Percentiles rank a stretch among this genome's conserved stretches.
These are phyloP conservation scores for Candida xyloterini DNA, from an alignment of 805 yeast genomes.

Conservation along the genomic window DNA sequence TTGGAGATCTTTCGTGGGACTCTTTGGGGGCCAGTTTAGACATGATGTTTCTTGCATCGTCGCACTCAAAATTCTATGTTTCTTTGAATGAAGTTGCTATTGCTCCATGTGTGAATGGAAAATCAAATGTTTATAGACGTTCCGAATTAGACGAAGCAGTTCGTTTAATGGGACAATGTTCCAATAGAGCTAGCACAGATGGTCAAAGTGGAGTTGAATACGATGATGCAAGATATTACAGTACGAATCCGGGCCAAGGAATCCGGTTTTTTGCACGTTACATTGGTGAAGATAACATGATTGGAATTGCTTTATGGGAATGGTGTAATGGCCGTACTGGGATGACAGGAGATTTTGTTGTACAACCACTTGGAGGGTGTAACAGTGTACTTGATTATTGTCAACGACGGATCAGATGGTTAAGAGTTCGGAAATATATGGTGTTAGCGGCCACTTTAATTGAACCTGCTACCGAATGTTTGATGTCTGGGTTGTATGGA, in stretches of 20 bases:
- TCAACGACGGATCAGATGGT: constrained; percentile 75
- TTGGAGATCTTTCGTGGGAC: constrained; percentile 12
- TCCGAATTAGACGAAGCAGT: constrained; percentile 64
- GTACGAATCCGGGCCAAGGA: constrained; percentile 40
- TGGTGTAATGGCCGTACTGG: constrained; percentile 66
- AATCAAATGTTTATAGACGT: constrained; percentile 72
- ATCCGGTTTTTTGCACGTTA: constrained; percentile 70
- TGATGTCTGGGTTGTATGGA: constrained; percentile 67
- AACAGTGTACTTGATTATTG: constrained; percentile 51
- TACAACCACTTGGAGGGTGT: constrained; percentile 62
- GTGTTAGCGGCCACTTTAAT: constrained; percentile 78
- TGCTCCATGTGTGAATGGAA: constrained; percentile 92
- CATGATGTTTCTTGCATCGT: constrained; percentile 79
- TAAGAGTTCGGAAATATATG: constrained; percentile 84
- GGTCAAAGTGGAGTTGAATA: constrained; percentile 35
- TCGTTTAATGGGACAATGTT: constrained; percentile 32
- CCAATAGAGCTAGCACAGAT: constrained; percentile 27
- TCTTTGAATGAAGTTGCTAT: constrained; percentile 69
- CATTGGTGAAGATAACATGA: constrained; percentile 93
- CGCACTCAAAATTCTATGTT: constrained; percentile 83
- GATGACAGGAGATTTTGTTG: constrained; percentile 71
- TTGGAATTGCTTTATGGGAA: constrained; percentile 81
- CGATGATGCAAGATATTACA: constrained; percentile 32
- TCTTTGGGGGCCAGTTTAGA: constrained; percentile 68
- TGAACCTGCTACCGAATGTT: constrained; percentile 83